Base-by-base conservation (phyloP, 306 rosid species). In the Dryas drummondii region DNA sequence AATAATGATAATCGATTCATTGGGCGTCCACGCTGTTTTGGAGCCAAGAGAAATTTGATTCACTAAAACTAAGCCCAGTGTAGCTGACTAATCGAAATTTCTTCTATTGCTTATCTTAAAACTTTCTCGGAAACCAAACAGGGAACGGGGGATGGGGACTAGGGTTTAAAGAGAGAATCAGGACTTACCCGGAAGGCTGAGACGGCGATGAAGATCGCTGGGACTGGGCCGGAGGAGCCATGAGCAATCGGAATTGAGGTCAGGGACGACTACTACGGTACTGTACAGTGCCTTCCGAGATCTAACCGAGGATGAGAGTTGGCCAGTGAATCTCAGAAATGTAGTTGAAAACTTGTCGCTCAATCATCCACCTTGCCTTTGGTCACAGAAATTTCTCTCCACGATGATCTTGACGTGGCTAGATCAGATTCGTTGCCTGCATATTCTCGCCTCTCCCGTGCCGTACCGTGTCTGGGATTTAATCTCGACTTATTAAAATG, bases 141-240 rank as follows among this genome's bases (percentile, higher is more conserved):
- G 60, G 5, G 9, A 27, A 72, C 58, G 45, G 74, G 63, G 42
- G 54, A n/a, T 52, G 22, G 32, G 41, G 8, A 22, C 51, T 55
- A 77, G 77, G 81, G 76, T 46, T 57, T 45, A 7, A 62, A 41
- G 73, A 73, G 17, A 74, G 42, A 60, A 45, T 16, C 65, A 56
- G 45, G 78, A 79, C 88, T 74, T 69, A 96, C 99, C 98, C 99
- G 22, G 98, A 92, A 7, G 99, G 99, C 76, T 96, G 99, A 53
- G 99, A 96, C 75, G 98, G 99, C 1, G 99, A 96, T 0, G 97
- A 73, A 59, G 98, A 89, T 79, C 99, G 97, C 50, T 85, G 84
- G 47, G 97, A 82, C 74, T 85, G 93, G 6, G 83, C 91, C 45
- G 97, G 97, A 22, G 97, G 99, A 87, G 98, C 97, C 99, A 96